These are phyloP conservation scores for Coemansia sp. DNA, from an alignment of 192 early-diverging fungal genomes.

Conservation along the genomic window DNA sequence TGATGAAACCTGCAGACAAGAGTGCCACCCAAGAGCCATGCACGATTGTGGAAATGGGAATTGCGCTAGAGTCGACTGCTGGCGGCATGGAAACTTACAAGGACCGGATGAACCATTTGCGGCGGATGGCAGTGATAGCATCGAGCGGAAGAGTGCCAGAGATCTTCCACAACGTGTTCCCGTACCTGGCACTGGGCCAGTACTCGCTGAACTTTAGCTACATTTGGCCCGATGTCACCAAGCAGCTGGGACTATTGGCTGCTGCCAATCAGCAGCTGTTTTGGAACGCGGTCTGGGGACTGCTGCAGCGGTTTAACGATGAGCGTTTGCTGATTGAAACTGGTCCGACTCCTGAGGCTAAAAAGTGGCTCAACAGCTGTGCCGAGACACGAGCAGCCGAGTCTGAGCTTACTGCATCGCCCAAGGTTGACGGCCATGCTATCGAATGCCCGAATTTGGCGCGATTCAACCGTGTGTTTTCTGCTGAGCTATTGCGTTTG, in stretches of 20 bases:
- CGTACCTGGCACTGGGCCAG: slow-evolving; percentile 62
- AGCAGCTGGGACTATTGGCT: slow-evolving; percentile 58
- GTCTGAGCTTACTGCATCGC: slow-evolving; percentile 3
- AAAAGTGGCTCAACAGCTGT: slow-evolving; percentile 21
- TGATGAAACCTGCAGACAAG: slow-evolving; percentile 17
- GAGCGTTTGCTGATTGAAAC: slow-evolving; percentile 59
- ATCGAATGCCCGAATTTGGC: slow-evolving; percentile 38
- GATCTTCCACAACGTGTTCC: slow-evolving; percentile 69
- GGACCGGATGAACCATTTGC: slow-evolving; percentile 77
- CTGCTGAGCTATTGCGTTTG: slow-evolving; percentile 13
- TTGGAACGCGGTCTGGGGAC: slow-evolving; percentile 62
- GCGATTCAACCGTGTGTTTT: slow-evolving; percentile 28
- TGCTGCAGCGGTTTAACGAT: slow-evolving; percentile 62
- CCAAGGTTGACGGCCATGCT: slow-evolving; percentile 41
- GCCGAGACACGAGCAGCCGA: slow-evolving; percentile 15
- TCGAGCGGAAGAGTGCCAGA: slow-evolving; percentile 63
- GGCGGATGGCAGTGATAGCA: slow-evolving; percentile 66
- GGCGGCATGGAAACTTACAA: slow-evolving; percentile 67
- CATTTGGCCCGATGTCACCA: slow-evolving; percentile 77
- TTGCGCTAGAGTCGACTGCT: slow-evolving; percentile 62
- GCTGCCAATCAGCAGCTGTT: slow-evolving; percentile 56
- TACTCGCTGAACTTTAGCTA: slow-evolving; percentile 81
- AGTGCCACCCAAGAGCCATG: slow-evolving; percentile 28
- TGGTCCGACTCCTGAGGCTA: slow-evolving; percentile 34
- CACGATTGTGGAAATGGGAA: slow-evolving; percentile 56